Base-by-base conservation (phyloP, 768 basidiomycete genomes). In the Mycena chlorophos region DNA sequence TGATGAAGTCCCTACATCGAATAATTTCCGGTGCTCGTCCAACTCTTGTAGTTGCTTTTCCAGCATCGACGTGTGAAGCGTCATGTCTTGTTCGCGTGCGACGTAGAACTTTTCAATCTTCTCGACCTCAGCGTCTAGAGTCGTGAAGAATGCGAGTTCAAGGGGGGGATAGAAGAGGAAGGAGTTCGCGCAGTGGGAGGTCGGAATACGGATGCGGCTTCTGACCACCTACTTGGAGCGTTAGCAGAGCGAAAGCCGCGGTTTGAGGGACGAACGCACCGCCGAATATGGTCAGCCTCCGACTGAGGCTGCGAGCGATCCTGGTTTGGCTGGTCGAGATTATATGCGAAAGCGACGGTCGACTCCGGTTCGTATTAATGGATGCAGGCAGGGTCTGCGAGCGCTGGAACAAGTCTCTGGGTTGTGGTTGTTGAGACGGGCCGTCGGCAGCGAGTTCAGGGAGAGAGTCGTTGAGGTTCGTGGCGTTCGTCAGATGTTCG, bases 41-140 rank as follows among this genome's bases (percentile, higher is more conserved):
- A 97, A 80, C 64, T 93, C 90, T 8, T 79, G 69, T 17, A 96
- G 78, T 66, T 98, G 94, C 38, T 76, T 76, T 54, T 81, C 78
- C 4, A 98, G 71, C 25, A 71, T 45, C 26, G 72, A 65, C 16
- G 76, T 75, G 23, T 77, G 78, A 2, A 66, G 68, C 4, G 71
- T 71, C 83, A 82, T 86, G 71, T 80, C 85, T 43, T 77, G 77
- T 71, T 85, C 94, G 26, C 86, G 79, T 23, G 82, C 83, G 4
- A 80, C 64, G 67, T 91, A 98, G 69, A 99, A 99, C 1, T 74
- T 71, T 56, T 91, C 90, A 13, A 98, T 84, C 69, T 96, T 97
- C 20, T 87, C 84, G 2, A 98, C 75, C 67, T 99, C 87, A 0
- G 66, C 66, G 61, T 97, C 90, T 5, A 98, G 77, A 22, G 84